Evolutionary conservation across 2,329 filamentous ascomycete genomes (phyloP).

Genomic region (Colletotrichum sp.): DNA sequence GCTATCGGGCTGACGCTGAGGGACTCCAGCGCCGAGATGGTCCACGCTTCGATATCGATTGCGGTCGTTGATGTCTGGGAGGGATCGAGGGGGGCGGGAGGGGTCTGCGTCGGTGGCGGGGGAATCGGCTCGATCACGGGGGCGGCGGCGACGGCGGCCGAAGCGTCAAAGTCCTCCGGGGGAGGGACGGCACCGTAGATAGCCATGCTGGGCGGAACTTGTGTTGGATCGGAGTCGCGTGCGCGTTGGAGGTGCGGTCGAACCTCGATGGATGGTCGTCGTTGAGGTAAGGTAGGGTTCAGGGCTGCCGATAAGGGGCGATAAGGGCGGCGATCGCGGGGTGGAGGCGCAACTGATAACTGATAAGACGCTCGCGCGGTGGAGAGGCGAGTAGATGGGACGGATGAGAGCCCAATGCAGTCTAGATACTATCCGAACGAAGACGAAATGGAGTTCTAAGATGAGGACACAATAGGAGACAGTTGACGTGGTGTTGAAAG

Average conservation of each 20-base stretch:
- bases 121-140: constrained; percentile 22
- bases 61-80: constrained; percentile 31
- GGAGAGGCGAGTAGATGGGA: neutral
- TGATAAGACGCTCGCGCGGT: neutral
- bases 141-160: constrained; percentile 19
- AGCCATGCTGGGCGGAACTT: constrained; percentile 42
- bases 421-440: neutral
- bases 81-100: constrained; percentile 21
- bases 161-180: constrained; percentile 36
- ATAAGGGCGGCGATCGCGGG: constrained; percentile 12
- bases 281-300: constrained; percentile 7
- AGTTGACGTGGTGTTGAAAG: neutral
- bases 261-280: neutral
- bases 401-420: neutral
- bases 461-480: neutral
- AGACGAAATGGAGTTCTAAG: accelerated
- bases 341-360: neutral
- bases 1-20: constrained; percentile 60
- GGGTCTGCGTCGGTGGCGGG: constrained; percentile 20
- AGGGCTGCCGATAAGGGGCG: constrained; percentile 15
- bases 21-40: constrained; percentile 60
- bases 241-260: neutral
- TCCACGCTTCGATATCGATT: constrained; percentile 73
- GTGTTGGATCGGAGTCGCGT: neutral
- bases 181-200: constrained; percentile 60